Percentiles rank a stretch among this genome's conserved stretches.
These are phyloP conservation scores for Rhizopus arrhizus DNA, from an alignment of 371 early-diverging fungal genomes.

Conservation along the genomic window DNA sequence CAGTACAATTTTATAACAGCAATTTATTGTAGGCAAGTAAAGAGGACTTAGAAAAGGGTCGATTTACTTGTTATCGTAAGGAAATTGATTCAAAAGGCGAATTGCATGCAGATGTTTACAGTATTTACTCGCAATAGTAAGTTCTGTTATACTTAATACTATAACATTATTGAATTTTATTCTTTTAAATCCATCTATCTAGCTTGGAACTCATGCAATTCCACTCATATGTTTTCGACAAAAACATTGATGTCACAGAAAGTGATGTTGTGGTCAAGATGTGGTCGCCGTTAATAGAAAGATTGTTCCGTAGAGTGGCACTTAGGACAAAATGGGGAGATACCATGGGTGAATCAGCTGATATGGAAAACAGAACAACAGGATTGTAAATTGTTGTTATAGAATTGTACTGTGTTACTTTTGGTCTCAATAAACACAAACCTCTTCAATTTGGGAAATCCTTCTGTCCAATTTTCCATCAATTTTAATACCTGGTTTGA, in stretches of 20 bases:
- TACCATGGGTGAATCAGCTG: too few relatives aligned
- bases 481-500: background rate
- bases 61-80: too few relatives aligned
- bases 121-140: background rate
- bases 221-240: background rate
- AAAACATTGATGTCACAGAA: conserved; percentile 6
- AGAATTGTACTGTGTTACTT: background rate
- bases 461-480: background rate
- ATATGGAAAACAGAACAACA: too few relatives aligned
- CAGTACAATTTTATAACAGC: background rate
- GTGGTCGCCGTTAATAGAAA: conserved; percentile 3
- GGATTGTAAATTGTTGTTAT: background rate
- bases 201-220: conserved; percentile 7
- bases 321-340: background rate
- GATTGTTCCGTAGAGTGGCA: background rate
- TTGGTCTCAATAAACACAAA: conserved; percentile 5
- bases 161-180: background rate
- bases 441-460: background rate
- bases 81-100: too few relatives aligned
- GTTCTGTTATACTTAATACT: conserved; percentile 1
- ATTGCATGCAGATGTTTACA: too few relatives aligned
- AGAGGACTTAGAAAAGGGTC: too few relatives aligned
- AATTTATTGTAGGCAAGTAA: too few relatives aligned
- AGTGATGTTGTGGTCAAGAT: background rate
- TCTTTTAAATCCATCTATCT: background rate